A percentile compares a stretch with the other conserved stretches of the same genome.
phyloP scores from a whole-genome alignment of 2,329 filamentous ascomycete species.

The Cercospora brassicicola region DNA sequence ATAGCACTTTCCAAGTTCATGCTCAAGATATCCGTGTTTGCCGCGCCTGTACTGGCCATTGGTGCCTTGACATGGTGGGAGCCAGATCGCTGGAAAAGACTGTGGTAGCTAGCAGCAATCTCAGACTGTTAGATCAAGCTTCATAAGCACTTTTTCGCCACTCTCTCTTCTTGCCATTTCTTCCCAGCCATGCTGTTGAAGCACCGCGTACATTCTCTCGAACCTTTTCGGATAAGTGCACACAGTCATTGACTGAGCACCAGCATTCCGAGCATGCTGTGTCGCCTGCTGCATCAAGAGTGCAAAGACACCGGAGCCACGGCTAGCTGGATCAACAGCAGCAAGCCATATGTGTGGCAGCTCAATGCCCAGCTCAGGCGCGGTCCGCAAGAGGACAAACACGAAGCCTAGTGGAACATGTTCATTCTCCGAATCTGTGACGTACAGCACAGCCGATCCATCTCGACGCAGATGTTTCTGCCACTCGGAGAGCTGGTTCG shows the following conservation, averaged over 20 bases:
- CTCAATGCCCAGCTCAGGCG: slow-evolving; percentile 7
- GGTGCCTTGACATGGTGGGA: background rate
- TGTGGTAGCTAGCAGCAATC: background rate
- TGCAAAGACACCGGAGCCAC: slow-evolving; percentile 9
- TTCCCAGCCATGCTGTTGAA: slow-evolving; percentile 8
- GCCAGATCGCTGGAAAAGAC: background rate
- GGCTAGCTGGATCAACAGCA: slow-evolving; percentile 8
- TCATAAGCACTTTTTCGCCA: slow-evolving; percentile 15
- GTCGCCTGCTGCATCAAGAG: slow-evolving; percentile 3
- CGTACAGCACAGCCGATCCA: background rate
- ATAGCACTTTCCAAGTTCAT: slow-evolving; percentile 22
- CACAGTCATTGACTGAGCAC: background rate
- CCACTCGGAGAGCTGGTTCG: background rate
- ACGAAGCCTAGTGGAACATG: background rate
- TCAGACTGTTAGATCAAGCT: background rate
- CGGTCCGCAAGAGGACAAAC: slow-evolving; percentile 1
- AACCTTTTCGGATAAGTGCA: slow-evolving; percentile 12
- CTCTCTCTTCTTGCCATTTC: slow-evolving; percentile 8
- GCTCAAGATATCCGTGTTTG: slow-evolving; percentile 14
- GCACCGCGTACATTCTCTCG: slow-evolving; percentile 13
- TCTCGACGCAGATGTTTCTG: background rate
- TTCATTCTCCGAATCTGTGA: background rate
- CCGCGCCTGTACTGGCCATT: slow-evolving; percentile 1
- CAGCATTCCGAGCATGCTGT: background rate
- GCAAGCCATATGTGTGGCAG: slow-evolving; percentile 16